Percentiles rank a stretch among this genome's conserved stretches.
phyloP scores from a whole-genome alignment of 257 asterid genomes.

The Primulina tabacum region DNA sequence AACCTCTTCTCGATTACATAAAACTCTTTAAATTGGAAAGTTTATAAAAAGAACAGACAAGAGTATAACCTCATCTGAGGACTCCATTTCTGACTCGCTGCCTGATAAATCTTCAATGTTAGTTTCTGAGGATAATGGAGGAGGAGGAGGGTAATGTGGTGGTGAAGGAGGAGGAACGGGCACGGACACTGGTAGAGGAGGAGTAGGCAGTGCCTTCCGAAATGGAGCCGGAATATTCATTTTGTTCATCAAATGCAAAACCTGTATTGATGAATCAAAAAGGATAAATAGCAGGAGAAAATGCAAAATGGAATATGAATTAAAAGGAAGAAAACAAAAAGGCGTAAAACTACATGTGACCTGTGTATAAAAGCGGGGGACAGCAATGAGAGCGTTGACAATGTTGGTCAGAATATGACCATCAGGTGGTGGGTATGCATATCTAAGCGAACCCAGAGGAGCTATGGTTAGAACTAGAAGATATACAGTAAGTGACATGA shows the following conservation, averaged over 20 bases:
- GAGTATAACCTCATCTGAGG: slow-evolving; percentile 81
- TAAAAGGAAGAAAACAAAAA: not conserved
- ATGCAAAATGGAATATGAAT: slow-evolving; percentile 1
- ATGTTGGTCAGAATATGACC: slow-evolving; percentile 86
- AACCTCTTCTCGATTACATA: not conserved
- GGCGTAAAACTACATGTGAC: slow-evolving; percentile 30
- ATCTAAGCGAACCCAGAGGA: slow-evolving; percentile 27
- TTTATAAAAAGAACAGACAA: slow-evolving; percentile 18
- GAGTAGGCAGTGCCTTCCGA: slow-evolving; percentile 84
- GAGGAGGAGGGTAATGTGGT: slow-evolving; percentile 47
- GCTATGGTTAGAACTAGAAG: not conserved
- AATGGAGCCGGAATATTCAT: slow-evolving; percentile 99
- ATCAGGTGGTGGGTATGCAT: slow-evolving; percentile 93
- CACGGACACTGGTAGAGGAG: slow-evolving; percentile 64
- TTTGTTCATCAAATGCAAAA: slow-evolving; percentile 97
- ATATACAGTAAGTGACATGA: not conserved
- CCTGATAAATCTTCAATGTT: slow-evolving; percentile 41
- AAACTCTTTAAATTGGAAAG: not conserved
- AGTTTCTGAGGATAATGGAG: slow-evolving; percentile 45
- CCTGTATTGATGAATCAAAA: slow-evolving; percentile 44
- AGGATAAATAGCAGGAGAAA: not conserved
- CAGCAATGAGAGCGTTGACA: slow-evolving; percentile 95
- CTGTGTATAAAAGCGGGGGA: slow-evolving; percentile 96
- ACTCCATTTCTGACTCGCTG: slow-evolving; percentile 89
- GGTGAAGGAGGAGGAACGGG: slow-evolving; percentile 47